Evolutionary conservation across 805 yeast genomes (phyloP).

Genomic region (Martiniozyma abietophila): DNA sequence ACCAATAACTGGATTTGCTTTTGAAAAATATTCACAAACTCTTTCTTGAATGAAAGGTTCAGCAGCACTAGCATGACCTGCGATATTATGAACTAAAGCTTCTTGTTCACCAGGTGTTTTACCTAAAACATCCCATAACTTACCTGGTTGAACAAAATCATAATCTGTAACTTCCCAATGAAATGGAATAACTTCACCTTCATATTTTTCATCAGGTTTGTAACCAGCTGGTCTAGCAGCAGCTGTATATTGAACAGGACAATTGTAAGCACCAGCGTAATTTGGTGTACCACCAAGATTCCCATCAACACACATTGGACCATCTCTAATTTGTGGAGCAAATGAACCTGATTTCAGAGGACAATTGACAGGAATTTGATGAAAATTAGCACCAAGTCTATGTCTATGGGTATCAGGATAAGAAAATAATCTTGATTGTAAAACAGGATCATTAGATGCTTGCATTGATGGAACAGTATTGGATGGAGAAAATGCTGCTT

Average conservation of each 20-base stretch:
- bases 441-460: slow-evolving; percentile 75
- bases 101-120: slow-evolving; percentile 75
- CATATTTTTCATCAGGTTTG: slow-evolving; percentile 24
- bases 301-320: slow-evolving; percentile 59
- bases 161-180: slow-evolving; percentile 70
- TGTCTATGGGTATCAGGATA: slow-evolving; percentile 84
- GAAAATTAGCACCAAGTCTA: slow-evolving; percentile 68
- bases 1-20: slow-evolving; percentile 65
- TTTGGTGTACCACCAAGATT: slow-evolving; percentile 74
- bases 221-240: slow-evolving; percentile 26
- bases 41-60: slow-evolving; percentile 68
- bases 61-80: slow-evolving; percentile 65
- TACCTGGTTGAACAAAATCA: slow-evolving; percentile 73
- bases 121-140: slow-evolving; percentile 69
- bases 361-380: slow-evolving; percentile 84
- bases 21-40: slow-evolving; percentile 65
- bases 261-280: slow-evolving; percentile 50
- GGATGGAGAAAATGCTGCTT: slow-evolving; percentile 78
- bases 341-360: slow-evolving; percentile 50
- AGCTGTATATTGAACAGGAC: slow-evolving; percentile 37
- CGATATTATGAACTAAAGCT: slow-evolving; percentile 74
- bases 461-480: slow-evolving; percentile 81
- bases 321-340: slow-evolving; percentile 76
- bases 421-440: slow-evolving; percentile 73
- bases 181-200: slow-evolving; percentile 47